Evolutionary conservation across 169 alveolate genomes (phyloP).

Genomic region (Cryptosporidium canis): DNA sequence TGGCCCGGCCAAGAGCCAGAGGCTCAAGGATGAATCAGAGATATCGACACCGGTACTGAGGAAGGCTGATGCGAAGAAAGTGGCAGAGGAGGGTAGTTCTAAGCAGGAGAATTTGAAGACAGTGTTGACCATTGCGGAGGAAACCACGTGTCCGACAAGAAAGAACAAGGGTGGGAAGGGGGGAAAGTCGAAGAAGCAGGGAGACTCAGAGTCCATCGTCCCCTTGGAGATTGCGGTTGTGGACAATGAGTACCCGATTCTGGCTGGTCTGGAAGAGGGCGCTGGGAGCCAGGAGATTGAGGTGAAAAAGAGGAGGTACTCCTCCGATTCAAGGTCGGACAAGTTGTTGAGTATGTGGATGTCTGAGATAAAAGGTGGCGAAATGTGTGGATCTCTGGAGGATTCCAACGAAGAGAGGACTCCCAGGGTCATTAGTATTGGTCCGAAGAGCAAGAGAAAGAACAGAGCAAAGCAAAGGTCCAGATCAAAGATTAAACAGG

Average conservation of each 20-base stretch:
- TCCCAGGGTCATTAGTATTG: background rate
- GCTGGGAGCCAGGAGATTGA: background rate
- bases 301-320: slow-evolving; percentile 27
- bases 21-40: background rate
- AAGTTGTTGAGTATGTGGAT: slow-evolving; percentile 21
- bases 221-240: slow-evolving; percentile 22
- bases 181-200: background rate
- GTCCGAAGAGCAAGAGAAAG: background rate
- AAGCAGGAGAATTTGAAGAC: background rate
- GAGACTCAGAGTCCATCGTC: background rate
- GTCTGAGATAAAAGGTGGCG: background rate
- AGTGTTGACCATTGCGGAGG: background rate
- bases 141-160: slow-evolving; percentile 49
- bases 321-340: slow-evolving; percentile 31
- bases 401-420: background rate
- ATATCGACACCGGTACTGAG: background rate
- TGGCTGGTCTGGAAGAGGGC: background rate
- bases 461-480: slow-evolving; percentile 10
- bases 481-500: slow-evolving; percentile 3
- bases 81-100: background rate
- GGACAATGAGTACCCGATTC: slow-evolving; percentile 12
- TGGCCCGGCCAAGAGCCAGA: background rate
- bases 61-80: background rate
- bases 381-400: background rate
- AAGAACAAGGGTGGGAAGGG: background rate